phyloP scores from a whole-genome alignment of 257 asterid genomes.

The Prunella vulgaris region DNA sequence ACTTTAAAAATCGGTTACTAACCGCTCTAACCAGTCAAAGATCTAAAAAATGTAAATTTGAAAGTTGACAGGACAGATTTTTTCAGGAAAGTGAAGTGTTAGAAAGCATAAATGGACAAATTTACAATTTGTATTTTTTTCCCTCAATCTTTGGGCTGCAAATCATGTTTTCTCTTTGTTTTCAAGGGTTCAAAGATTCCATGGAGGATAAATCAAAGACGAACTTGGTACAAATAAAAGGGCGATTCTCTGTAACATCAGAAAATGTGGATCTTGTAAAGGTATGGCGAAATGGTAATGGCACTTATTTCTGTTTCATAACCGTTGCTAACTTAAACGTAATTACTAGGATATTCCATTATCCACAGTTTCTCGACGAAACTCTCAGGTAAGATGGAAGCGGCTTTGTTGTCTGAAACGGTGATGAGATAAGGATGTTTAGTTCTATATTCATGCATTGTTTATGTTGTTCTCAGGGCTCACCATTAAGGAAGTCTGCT shows the following conservation, averaged over 20 bases:
- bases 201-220: slow-evolving; percentile 81
- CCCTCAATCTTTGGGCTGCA: not conserved
- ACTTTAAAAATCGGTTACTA: too few species aligned
- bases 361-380: slow-evolving; percentile 64
- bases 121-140: too few species aligned
- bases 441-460: slow-evolving; percentile 22
- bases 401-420: slow-evolving; percentile 18
- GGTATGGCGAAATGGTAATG: slow-evolving; percentile 40
- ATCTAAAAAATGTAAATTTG: too few species aligned
- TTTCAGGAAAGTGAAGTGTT: too few species aligned
- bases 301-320: slow-evolving; percentile 15
- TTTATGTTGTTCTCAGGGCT: slow-evolving; percentile 57
- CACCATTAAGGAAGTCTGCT: slow-evolving; percentile 89
- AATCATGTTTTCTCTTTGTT: slow-evolving; percentile 9
- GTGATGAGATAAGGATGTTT: slow-evolving; percentile 23
- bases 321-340: slow-evolving; percentile 41
- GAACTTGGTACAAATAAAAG: slow-evolving; percentile 94
- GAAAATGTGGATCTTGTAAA: slow-evolving; percentile 97
- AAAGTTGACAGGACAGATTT: too few species aligned
- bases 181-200: slow-evolving; percentile 73
- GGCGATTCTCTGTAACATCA: slow-evolving; percentile 97
- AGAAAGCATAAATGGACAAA: too few species aligned
- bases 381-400: slow-evolving; percentile 61
- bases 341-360: slow-evolving; percentile 76
- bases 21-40: too few species aligned